Percentiles rank a stretch among this genome's conserved stretches.
These are phyloP conservation scores for Thermomyces lanuginosus DNA, from an alignment of 2,329 filamentous ascomycete genomes.

Conservation along the genomic window DNA sequence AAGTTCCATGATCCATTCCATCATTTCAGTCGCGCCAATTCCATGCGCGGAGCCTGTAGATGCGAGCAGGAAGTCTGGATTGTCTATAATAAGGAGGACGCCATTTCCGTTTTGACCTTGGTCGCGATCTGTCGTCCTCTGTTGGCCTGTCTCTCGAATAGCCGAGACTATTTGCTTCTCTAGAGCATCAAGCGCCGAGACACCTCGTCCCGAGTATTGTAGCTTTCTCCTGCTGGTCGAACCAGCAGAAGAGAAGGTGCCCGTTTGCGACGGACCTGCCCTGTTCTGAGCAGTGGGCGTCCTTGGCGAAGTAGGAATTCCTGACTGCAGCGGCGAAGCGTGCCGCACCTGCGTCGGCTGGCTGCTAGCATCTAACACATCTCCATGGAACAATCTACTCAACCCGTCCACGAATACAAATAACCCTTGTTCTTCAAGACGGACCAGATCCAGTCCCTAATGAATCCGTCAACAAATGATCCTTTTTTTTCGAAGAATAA, in stretches of 20 bases:
- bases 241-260: conserved; percentile 4
- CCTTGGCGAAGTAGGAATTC: too few species aligned
- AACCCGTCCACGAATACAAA: conserved; percentile 66
- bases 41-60: conserved; percentile 35
- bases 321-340: too few species aligned
- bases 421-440: conserved; percentile 38
- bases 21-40: conserved; percentile 29
- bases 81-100: conserved; percentile 48
- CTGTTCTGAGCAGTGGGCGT: too few species aligned
- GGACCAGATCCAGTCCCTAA: conserved; percentile 55
- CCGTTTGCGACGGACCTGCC: conserved; percentile 2
- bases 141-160: conserved; percentile 9
- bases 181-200: conserved; percentile 16
- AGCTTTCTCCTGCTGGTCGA: conserved; percentile 7
- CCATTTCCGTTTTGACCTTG: conserved; percentile 9
- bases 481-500: too few species aligned
- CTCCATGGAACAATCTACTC: conserved; percentile 36
- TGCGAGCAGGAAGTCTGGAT: conserved; percentile 49
- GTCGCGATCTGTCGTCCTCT: not conserved
- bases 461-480: conserved; percentile 1
- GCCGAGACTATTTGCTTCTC: conserved; percentile 20
- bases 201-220: conserved; percentile 15
- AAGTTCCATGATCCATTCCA: conserved; percentile 41
- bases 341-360: conserved; percentile 1
- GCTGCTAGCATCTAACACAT: too few species aligned